Evolutionary conservation across 768 basidiomycete genomes (phyloP), one percentile per base, ranked within the genome.

Genomic region (Rhodotorula paludigena): DNA sequence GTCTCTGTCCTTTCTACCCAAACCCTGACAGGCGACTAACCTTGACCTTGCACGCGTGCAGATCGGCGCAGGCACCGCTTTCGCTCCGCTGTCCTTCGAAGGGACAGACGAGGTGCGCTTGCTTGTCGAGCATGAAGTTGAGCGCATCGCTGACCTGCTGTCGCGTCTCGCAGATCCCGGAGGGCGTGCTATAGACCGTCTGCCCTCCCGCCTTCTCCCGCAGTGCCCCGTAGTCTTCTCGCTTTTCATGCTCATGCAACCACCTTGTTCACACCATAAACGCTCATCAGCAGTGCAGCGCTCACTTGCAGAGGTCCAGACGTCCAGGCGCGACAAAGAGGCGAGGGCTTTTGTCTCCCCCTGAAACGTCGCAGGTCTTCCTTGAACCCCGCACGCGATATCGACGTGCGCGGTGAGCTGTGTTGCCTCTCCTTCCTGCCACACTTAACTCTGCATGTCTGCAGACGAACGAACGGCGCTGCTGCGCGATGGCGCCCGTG

Each of bases 1-100:
- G 60, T 53, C 20, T 21, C 30, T 18, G 28, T 33, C 45, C 57
- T 32, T 28, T 18, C 21, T 5, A 10, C 25, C 30, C 38, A 21
- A 16, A 10, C 38, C 5, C 14, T 48, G 16, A 16, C 14, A n/a
- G 9, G 3, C 28, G 21, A 9, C 28, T 8, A 39, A 12, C 57
- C 21, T 23, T 45, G 6, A n/a, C 32, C 35, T 18, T 69, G 80
- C 80, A 44, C 87, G 86, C 61, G 88, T 89, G 96, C 86, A 98
- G 97, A 85, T 96, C 93, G 89, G 88, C 73, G 88, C 87, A 54
- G 81, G 86, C 73, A 87, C 84, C 75, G 86, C 89, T 54, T 85
- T 99, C 72, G 92, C 94, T 80, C 90, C 92, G 47, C 83, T 86
- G 77, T 89, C 97, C 81, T 80, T 93, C 78, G 84, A 86, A 73